Evolutionary conservation across 2,329 filamentous ascomycete species (phyloP).

Genomic region (Aspergillus tanneri): DNA sequence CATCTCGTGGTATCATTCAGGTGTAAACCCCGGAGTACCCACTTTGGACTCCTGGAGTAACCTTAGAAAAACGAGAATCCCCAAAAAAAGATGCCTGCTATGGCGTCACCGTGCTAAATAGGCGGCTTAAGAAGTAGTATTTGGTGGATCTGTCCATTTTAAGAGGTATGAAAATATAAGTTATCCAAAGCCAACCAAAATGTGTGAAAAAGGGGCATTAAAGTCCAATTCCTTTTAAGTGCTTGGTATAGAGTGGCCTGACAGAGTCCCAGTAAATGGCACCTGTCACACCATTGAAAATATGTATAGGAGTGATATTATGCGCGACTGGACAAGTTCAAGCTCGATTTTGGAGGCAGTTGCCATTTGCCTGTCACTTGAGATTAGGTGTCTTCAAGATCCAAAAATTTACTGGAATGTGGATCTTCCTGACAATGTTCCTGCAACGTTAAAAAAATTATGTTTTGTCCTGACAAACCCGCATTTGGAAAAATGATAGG

Average conservation of each 20-base stretch:
- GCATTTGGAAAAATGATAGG: too few relatives aligned
- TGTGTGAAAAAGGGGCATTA: not conserved
- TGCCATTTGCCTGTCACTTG: not conserved
- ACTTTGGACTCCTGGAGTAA: slow-evolving; percentile 6
- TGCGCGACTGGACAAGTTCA: not conserved
- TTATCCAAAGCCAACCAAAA: not conserved
- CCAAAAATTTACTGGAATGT: slow-evolving; percentile 10
- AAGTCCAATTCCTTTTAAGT: not conserved
- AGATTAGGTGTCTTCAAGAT: not conserved
- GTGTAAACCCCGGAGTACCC: slow-evolving; percentile 14
- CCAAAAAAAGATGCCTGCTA: slow-evolving; percentile 4
- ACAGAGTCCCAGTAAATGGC: not conserved
- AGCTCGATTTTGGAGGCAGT: not conserved
- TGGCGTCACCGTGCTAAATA: slow-evolving; percentile 17
- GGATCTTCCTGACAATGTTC: not conserved
- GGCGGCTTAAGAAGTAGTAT: not conserved
- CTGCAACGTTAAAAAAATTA: slow-evolving; percentile 15
- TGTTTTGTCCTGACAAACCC: too few relatives aligned
- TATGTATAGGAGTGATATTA: not conserved
- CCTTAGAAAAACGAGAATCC: not conserved
- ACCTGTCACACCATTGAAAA: not conserved
- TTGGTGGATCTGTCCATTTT: not conserved
- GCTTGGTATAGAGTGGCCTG: too few relatives aligned
- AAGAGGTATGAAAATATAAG: not conserved
- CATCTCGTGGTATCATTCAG: slow-evolving; percentile 29